Evolutionary conservation across 2,329 filamentous ascomycete species (phyloP).

Genomic region (Xylariaceae sp.): DNA sequence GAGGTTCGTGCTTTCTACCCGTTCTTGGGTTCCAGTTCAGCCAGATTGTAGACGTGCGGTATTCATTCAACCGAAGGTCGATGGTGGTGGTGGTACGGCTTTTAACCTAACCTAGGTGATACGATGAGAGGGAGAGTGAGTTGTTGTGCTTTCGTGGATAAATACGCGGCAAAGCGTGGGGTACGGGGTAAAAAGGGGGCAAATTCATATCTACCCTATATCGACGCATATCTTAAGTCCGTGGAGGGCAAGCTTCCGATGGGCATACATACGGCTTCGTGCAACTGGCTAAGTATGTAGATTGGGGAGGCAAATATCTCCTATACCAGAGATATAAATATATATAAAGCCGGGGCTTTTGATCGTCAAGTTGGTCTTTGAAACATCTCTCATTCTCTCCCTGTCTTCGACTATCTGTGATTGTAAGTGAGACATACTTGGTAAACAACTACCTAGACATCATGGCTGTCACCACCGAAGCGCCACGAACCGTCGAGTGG

Average conservation of each 20-base stretch:
- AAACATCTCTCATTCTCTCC: conserved; percentile 1
- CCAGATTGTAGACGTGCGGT: conserved; percentile 16
- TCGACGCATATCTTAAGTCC: conserved; percentile 2
- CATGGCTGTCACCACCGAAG: conserved; percentile 35
- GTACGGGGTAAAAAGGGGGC: conserved; percentile 19
- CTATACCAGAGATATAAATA: too few species aligned
- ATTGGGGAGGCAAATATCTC: too few species aligned
- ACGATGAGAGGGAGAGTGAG: conserved; percentile 18
- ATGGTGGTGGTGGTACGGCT: too few species aligned
- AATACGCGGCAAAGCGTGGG: conserved; percentile 11
- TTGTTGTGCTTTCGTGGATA: conserved; percentile 16
- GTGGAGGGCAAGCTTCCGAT: conserved; percentile 18
- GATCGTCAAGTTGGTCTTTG: not conserved
- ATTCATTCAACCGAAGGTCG: too few species aligned
- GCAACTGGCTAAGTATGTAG: too few species aligned
- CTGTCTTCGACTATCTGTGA: too few species aligned
- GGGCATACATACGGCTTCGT: conserved; percentile 12
- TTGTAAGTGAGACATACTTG: too few species aligned
- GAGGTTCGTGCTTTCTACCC: conserved; percentile 10
- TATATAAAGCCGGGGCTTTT: conserved; percentile 3
- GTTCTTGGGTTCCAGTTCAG: conserved; percentile 12
- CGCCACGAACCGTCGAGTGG: conserved; percentile 43
- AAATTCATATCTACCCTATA: conserved; percentile 7
- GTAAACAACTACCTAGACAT: too few species aligned
- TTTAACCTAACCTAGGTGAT: conserved; percentile 10